These are phyloP conservation scores for Clitopilus hobsonii DNA, from an alignment of 768 basidiomycete species.

Conservation along the genomic window DNA sequence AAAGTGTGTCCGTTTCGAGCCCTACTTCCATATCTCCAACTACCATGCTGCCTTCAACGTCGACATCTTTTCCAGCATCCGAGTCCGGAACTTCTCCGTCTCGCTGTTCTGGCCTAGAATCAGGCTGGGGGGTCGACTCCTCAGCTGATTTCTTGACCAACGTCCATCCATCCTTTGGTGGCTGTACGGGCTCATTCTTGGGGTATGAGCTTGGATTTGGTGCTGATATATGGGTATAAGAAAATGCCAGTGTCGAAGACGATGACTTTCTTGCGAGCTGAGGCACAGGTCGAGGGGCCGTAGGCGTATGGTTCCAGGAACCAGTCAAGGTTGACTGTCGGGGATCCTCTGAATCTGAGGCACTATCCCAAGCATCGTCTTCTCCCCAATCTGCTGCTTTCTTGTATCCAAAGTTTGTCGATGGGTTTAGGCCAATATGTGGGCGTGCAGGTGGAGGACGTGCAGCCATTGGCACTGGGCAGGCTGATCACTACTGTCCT, in stretches of 20 bases:
- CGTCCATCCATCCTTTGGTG: constrained; percentile 68
- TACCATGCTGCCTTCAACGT: constrained; percentile 74
- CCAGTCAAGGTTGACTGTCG: constrained; percentile 47
- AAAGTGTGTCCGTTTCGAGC: constrained; percentile 19
- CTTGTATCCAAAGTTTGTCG: constrained; percentile 31
- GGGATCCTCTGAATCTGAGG: constrained; percentile 73
- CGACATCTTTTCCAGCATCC: constrained; percentile 42
- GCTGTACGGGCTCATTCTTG: constrained; percentile 38
- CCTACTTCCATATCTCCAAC: constrained; percentile 73
- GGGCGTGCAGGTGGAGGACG: constrained; percentile 71
- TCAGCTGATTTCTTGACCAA: constrained; percentile 49
- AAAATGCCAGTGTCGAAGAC: constrained; percentile 68
- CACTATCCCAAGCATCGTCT: constrained; percentile 85
- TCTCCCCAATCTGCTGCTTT: constrained; percentile 64
- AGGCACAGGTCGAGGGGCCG: constrained; percentile 55
- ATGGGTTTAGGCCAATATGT: constrained; percentile 61
- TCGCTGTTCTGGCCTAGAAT: constrained; percentile 8
- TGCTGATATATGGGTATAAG: constrained; percentile 74
- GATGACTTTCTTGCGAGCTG: constrained; percentile 42
- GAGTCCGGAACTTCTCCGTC: constrained; percentile 16
- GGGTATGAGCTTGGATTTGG: constrained; percentile 78
- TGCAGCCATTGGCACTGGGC: constrained; percentile 35
- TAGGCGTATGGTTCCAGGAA: constrained; percentile 35
- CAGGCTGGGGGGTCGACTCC: constrained; percentile 11
- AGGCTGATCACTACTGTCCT: constrained; percentile 5